Evolutionary conservation across 257 asterid genomes (phyloP).

Genomic region (Cinchona pubescens): DNA sequence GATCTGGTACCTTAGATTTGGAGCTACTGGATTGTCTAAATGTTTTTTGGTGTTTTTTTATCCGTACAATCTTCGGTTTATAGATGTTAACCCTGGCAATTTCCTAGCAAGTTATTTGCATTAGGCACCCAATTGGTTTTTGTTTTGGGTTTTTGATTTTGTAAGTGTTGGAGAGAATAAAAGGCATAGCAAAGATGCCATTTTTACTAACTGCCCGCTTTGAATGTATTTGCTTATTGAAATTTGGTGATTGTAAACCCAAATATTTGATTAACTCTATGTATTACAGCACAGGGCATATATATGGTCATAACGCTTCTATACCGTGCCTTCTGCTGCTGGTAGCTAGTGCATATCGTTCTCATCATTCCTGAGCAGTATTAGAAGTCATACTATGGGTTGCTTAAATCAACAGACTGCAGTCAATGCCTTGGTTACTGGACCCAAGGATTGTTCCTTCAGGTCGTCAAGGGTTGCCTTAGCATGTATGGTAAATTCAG

Average conservation of each 20-base stretch:
- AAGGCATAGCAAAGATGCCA: background rate
- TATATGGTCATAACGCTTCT: background rate
- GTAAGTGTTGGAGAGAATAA: background rate
- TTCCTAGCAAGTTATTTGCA: background rate
- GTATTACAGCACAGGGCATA: slow-evolving; percentile 11
- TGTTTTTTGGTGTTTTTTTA: background rate
- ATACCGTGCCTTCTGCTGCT: slow-evolving; percentile 25
- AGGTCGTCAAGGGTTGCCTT: slow-evolving; percentile 71
- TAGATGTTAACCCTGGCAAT: background rate
- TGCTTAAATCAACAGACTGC: slow-evolving; percentile 43
- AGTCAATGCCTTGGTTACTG: slow-evolving; percentile 41
- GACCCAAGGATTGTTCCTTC: slow-evolving; percentile 30
- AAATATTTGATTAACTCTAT: background rate
- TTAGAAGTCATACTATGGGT: slow-evolving; percentile 45
- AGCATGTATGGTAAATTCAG: slow-evolving; percentile 88
- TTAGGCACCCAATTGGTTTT: background rate
- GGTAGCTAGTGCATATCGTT: slow-evolving; percentile 20
- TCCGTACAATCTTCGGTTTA: background rate
- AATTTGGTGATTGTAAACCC: no score
- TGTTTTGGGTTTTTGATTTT: background rate
- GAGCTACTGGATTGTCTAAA: background rate
- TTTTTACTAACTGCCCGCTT: background rate
- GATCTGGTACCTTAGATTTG: slow-evolving; percentile 16
- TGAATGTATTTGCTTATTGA: no score
- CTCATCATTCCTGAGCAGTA: slow-evolving; percentile 26